phyloP scores from a whole-genome alignment of 176 grass and related monocot species.

The Raddia guianensis region DNA sequence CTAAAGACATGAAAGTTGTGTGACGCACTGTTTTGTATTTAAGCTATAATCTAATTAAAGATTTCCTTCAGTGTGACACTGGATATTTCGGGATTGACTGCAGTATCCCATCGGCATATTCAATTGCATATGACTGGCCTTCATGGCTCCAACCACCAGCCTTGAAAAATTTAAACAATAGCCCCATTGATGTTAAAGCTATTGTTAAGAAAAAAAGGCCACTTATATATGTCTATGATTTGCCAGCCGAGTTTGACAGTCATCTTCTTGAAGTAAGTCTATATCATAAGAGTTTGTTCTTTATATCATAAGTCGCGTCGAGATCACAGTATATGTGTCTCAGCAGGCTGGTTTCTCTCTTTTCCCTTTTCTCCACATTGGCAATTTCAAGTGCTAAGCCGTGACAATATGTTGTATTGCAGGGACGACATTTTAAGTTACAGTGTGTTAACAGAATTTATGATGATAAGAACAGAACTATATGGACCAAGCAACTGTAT shows the following conservation, averaged over 20 bases:
- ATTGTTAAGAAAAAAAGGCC: constrained; percentile 76
- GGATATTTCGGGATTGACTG: constrained; percentile 99
- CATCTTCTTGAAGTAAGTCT: constrained; percentile 93
- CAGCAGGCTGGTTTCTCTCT: too few species aligned
- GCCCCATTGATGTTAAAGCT: constrained; percentile 46
- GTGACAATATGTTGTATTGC: constrained; percentile 20
- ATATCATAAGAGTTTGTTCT: constrained; percentile 13
- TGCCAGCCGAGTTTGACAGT: constrained; percentile 85
- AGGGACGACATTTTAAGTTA: constrained; percentile 88
- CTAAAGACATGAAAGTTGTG: constrained; percentile 2
- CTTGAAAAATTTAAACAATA: constrained; percentile 28
- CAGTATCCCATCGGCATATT: constrained; percentile 73
- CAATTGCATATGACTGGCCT: constrained; percentile 63
- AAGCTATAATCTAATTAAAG: constrained; percentile 48
- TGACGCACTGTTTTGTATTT: constrained; percentile 20
- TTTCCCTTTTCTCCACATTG: too few species aligned
- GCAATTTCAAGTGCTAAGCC: too few species aligned
- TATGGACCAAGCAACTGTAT: constrained; percentile 83
- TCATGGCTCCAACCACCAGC: constrained; percentile 69
- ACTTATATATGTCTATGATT: constrained; percentile 97
- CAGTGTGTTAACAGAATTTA: constrained; percentile 97
- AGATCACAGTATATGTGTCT: constrained; percentile 9
- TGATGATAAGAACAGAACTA: constrained; percentile 73
- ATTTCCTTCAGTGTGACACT: constrained; percentile 71
- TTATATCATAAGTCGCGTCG: constrained; percentile 33